These are phyloP conservation scores for Aureobasidium sp. DNA, from an alignment of 2,329 filamentous ascomycete genomes.

Conservation along the genomic window DNA sequence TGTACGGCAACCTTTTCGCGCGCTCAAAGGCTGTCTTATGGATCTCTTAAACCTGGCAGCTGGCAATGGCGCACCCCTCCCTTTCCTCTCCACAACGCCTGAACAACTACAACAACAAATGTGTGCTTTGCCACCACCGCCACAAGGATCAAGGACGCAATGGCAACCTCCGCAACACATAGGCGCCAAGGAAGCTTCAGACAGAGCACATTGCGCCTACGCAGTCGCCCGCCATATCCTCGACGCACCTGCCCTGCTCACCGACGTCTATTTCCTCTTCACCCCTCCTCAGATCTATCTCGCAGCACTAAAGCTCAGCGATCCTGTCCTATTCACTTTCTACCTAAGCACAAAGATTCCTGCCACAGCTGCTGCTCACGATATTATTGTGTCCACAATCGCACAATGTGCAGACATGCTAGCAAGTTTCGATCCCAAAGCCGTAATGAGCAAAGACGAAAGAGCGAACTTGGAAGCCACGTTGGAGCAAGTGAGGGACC, in stretches of 20 bases:
- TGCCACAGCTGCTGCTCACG: constrained; percentile 17
- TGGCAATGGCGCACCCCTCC: constrained; percentile 43
- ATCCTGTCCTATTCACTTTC: constrained; percentile 52
- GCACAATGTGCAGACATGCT: constrained; percentile 36
- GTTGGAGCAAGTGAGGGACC: constrained; percentile 65
- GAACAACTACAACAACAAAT: constrained; percentile 26
- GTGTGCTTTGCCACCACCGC: constrained; percentile 22
- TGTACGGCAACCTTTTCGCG: constrained; percentile 82
- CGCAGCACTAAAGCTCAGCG: constrained; percentile 68
- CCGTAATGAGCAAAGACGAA: constrained; percentile 27
- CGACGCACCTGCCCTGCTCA: constrained; percentile 68
- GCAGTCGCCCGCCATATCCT: constrained; percentile 64
- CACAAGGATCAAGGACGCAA: background rate
- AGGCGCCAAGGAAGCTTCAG: constrained; percentile 24
- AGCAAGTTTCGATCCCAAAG: constrained; percentile 21
- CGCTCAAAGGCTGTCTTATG: constrained; percentile 77
- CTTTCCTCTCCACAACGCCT: constrained; percentile 15
- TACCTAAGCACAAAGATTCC: constrained; percentile 40
- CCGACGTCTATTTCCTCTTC: constrained; percentile 95
- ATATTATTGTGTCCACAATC: constrained; percentile 34
- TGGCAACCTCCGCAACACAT: background rate
- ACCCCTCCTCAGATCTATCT: constrained; percentile 93
- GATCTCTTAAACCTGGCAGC: constrained; percentile 65
- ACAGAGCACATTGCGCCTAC: constrained; percentile 58
- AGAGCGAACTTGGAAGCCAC: constrained; percentile 50